Base-by-base conservation (phyloP, 1,139 yeast genomes). In the Debaryomycetaceae sp. region DNA sequence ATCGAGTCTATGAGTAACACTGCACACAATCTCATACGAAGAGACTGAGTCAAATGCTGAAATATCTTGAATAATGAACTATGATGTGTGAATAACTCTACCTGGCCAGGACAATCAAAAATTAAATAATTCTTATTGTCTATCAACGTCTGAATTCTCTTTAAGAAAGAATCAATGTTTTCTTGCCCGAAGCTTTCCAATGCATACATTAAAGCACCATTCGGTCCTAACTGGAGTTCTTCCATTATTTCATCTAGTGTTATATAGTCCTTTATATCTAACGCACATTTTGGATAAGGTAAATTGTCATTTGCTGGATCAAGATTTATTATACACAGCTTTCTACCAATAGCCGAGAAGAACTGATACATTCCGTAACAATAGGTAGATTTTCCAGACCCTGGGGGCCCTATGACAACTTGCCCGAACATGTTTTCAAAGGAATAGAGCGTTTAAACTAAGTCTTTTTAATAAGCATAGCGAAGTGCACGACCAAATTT, bases 341-440 rank as follows among this genome's bases (percentile, higher is more conserved):
- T 86, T 42, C 99, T 71, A 6, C 99, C 99, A 35, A 94, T 88
- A 1, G 98, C 96, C 43, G 86, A 83, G 52, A 91, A 73, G 59
- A 94, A 92, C 69, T 92, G 98, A 51, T 78, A 77, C 82, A 92
- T 79, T 19, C 98, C 98, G 59, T 81, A 73, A 58, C 98, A 89
- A 59, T 87, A 94, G 0, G 98, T 94, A 0, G 97, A 87, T 57
- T 94, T 94, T 1, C 99, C 99, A 0, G 96, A 78, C 2, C 98
- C 99, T 0, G 99, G 98, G 0, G 98, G 98, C 0, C 99, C 99
- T 30, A 94, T 87, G 11, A 92, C 92, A 16, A 92, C 79, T 62
- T 92, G 97, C 2, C 95, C 97, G 61, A 87, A 91, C 69, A 72
- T 71, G 4, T 18, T 18, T 18, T 17, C 17, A 13, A 17, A 11